Evolutionary conservation across 495 filamentous ascomycete species (phyloP).

Genomic region (Cercophora sp.): DNA sequence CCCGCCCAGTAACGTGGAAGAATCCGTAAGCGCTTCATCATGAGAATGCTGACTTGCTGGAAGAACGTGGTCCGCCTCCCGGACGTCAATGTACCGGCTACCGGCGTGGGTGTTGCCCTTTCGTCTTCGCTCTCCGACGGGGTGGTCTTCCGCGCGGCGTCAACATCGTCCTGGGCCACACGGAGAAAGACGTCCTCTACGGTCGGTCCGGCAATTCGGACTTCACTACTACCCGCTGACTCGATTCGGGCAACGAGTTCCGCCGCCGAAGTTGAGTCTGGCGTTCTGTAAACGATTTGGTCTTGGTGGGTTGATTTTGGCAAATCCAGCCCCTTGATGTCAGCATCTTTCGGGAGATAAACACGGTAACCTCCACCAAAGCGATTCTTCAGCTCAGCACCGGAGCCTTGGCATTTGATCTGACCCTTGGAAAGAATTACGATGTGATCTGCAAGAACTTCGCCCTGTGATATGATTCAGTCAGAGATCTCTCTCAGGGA

Average conservation of each 20-base stretch:
- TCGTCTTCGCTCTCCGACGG: not conserved
- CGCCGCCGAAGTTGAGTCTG: conserved; percentile 56
- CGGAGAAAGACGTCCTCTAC: conserved; percentile 82
- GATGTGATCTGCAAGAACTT: conserved; percentile 69
- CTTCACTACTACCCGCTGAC: conserved; percentile 52
- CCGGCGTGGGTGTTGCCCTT: conserved; percentile 4
- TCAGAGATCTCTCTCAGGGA: no score
- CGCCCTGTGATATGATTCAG: no score
- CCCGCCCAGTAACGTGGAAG: conserved; percentile 19
- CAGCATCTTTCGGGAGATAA: conserved; percentile 52
- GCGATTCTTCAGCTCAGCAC: conserved; percentile 61
- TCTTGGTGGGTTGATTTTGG: conserved; percentile 55
- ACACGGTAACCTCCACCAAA: conserved; percentile 72
- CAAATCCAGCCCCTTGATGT: conserved; percentile 44
- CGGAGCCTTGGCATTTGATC: conserved; percentile 65
- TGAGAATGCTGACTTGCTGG: conserved; percentile 15
- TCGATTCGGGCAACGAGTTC: conserved; percentile 61
- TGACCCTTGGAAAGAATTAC: conserved; percentile 67
- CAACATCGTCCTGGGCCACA: conserved; percentile 60
- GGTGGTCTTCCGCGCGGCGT: conserved; percentile 23
- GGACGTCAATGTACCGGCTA: conserved; percentile 4
- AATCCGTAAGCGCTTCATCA: conserved; percentile 16
- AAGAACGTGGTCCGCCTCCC: conserved; percentile 16
- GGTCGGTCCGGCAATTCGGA: conserved; percentile 71
- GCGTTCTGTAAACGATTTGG: conserved; percentile 61